Base-by-base conservation (phyloP, 306 rosid genomes). In the Begonia loranthoides region DNA sequence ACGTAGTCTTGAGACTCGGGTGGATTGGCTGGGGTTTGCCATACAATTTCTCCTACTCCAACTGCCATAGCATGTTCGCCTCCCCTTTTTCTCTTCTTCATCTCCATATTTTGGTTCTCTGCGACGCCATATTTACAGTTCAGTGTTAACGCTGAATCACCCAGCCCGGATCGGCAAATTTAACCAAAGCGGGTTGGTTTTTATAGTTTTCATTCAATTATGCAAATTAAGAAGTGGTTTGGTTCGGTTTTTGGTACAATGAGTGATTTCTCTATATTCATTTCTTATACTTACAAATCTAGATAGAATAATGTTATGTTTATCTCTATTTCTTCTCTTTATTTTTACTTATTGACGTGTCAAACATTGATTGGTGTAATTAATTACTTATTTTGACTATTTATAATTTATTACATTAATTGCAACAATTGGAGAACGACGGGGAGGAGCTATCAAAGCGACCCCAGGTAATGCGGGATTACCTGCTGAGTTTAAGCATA, bases 11-110 rank as follows among this genome's bases (percentile, higher is more conserved):
- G 62, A 2, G 71, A 71, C 53, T 69, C 77, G 0, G 79, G 94
- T 15, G 87, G 84, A 53, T 86, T 87, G 2, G 87, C 86, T 14
- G 99, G 96, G 12, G 89, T 76, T 57, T 87, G 88, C 99, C 99
- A 86, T 11, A 87, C 76, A 53, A 92, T 81, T 51, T 80, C 58
- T 49, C 46, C 54, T 8, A 48, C 12, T 22, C 52, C 93, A 87
- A 83, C 83, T 53, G 21, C 54, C 78, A 62, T 67, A 50, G 65
- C 76, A 9, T 55, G 62, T 51, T 63, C 76, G 17, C 40, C 45
- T 21, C 34, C 45, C 65, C 66, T 57, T 71, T 66, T 77, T 76
- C 44, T 52, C 15, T 39, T 59, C 63, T 43, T 52, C 24, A 36
- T 39, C 1, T 62, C 7, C 49, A 15, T 6, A 15, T 34, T 55